Evolutionary conservation across 352 stramenopile species (phyloP), one percentile per base, ranked within the genome.

Genomic region (Pythium folliculosum): DNA sequence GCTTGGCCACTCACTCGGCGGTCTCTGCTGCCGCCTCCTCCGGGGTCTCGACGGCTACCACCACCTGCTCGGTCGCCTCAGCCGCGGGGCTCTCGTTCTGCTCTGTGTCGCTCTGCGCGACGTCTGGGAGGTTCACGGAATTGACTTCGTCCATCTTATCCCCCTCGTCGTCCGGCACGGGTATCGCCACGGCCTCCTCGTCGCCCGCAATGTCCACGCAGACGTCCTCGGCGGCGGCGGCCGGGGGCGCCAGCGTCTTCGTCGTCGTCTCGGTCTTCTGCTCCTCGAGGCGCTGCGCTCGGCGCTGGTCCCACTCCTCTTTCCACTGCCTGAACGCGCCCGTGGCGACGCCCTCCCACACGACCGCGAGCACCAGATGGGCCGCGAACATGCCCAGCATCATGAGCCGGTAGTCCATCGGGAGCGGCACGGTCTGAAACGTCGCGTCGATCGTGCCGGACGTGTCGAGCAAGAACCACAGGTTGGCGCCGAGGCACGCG

Each of bases 401-500:
- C 53, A 72, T 78, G 57, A 45, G 72, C 30, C 78, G 77, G 54
- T 80, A 83, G 16, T 65, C 60, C 5, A 58, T 55, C 1, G 78
- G 64, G 14, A 89, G 68, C 6, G 75, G 70, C 67, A 87, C 71
- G 14, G 77, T 64, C 67, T 89, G 77, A 51, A 89, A 89, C 7
- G 73, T 70, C 32, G 68, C 44, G 5, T 77, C 56, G 47, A 89
- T 77, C 2, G 55, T 58, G 7, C 37, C 50, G 3, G 77, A 78
- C 4, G 68, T 76, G 45, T 86, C 73, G 19, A 89, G 67, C 40
- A 88, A 45, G 22, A 86, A 82, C 75, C 74, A 89, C 17, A 86
- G 43, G 45, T 82, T 86, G 21, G 86, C 62, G 2, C 45, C 72
- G 16, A 84, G 52, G 14, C 65, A 54, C 10, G 65, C 44, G 5